Base-by-base conservation (phyloP, 257 asterid species). In the Primulina tabacum region DNA sequence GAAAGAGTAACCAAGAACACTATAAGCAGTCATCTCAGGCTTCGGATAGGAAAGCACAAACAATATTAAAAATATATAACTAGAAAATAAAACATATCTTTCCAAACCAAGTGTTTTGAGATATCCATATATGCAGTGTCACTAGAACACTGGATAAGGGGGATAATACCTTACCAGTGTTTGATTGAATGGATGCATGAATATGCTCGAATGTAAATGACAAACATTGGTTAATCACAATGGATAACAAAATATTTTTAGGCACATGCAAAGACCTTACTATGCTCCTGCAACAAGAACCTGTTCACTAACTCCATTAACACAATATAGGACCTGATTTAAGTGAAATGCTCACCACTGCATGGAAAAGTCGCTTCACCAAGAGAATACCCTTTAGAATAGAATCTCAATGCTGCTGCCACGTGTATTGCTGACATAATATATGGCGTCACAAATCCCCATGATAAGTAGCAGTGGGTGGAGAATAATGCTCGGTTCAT, bases 401-500 rank as follows among this genome's bases (percentile, higher is more conserved):
- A 80, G 70, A 76, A 76, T 68, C 97, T 86, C 70, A 89, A 56
- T 43, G 95, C 95, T 66, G 97, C 97, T 37, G 87, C 83, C 65
- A 91, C 65, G 66, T 94, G 95, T 76, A 94, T 71, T 53, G 81
- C 85, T 59, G 95, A 86, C 97, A 94, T 89, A 32, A 91, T 0
- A 71, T 84, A 94, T 52, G 99, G 99, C 57, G 83, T 40, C 32
- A 88, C 89, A 76, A 94, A 94, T 72, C 97, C 99, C 99, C 99
- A 94, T 8, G 99, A 94, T 38, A 91, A 86, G 81, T 94, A 94
- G 79, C 90, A 90, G 84, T 94, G 99, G 76, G 76, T 24, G 77
- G 88, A 85, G 86, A 91, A 94, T 72, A 94, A 77, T 59, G 95
- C 97, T 67, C 96, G 94, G 82, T 94, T 94, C 99, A 91, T 91